Evolutionary conservation across 1,284 basidiomycete species (phyloP).

Genomic region (Ustilago hordei): DNA sequence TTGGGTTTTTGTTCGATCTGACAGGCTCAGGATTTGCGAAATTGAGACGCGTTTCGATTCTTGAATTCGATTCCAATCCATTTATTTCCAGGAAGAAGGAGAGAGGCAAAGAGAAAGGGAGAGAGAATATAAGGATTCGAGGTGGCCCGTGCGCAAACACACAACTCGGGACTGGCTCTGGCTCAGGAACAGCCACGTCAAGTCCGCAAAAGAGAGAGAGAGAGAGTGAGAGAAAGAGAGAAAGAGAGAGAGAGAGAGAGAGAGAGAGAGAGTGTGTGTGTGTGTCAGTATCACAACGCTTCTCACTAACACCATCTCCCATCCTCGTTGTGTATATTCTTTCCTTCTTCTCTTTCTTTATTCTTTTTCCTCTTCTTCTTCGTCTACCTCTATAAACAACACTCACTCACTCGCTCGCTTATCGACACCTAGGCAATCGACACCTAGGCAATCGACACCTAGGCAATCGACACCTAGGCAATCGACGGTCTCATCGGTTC

Average conservation of each 20-base stretch:
- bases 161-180: neutral
- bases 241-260: too few species aligned
- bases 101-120: too few species aligned
- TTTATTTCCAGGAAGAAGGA: constrained; percentile 7
- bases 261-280: neutral
- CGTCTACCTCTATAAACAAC: constrained; percentile 1
- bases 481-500: constrained; percentile 1
- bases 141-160: constrained; percentile 3
- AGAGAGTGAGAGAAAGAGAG: neutral
- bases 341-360: constrained; percentile 7
- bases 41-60: constrained; percentile 9
- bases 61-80: constrained; percentile 1
- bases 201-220: neutral
- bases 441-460: neutral
- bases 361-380: neutral
- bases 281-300: neutral
- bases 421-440: constrained; percentile 12
- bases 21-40: neutral
- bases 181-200: constrained; percentile 5
- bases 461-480: neutral
- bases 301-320: constrained; percentile 3
- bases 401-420: neutral
- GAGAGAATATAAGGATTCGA: neutral
- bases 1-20: neutral
- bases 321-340: constrained; percentile 38